Evolutionary conservation across 306 rosid genomes (phyloP).

Genomic region (Fagus crenata): DNA sequence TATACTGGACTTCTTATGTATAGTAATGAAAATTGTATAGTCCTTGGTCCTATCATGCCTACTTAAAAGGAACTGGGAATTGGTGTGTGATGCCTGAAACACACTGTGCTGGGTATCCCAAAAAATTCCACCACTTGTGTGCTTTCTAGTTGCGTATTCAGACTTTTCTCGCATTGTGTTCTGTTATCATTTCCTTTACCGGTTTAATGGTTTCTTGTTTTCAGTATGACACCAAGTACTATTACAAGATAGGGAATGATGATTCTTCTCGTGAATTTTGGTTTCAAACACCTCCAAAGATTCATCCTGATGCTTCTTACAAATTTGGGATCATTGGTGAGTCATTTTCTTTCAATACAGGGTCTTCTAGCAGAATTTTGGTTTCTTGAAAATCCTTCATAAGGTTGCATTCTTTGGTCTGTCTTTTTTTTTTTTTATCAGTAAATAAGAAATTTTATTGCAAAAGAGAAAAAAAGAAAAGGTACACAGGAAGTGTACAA

Average conservation of each 20-base stretch:
- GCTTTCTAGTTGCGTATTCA: slow-evolving; percentile 8
- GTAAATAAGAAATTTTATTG: no score
- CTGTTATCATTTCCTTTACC: not conserved
- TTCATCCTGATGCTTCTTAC: slow-evolving; percentile 69
- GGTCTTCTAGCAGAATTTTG: slow-evolving; percentile 9
- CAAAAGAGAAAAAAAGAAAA: no score
- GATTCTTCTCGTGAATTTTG: slow-evolving; percentile 87
- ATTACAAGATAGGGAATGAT: slow-evolving; percentile 79
- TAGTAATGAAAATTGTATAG: not conserved
- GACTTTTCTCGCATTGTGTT: slow-evolving; percentile 10
- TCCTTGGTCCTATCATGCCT: not conserved
- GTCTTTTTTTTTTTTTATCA: no score
- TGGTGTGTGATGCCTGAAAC: not conserved
- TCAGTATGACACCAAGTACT: slow-evolving; percentile 79
- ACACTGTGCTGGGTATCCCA: not conserved
- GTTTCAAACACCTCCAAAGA: slow-evolving; percentile 76
- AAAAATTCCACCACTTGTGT: not conserved
- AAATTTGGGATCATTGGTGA: slow-evolving; percentile 91
- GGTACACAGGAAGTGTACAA: no score
- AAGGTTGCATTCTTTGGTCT: slow-evolving; percentile 11
- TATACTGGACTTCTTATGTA: not conserved
- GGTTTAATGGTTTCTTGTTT: slow-evolving; percentile 33
- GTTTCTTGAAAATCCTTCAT: slow-evolving; percentile 22
- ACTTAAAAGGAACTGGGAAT: not conserved
- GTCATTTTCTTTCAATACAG: slow-evolving; percentile 29